These are phyloP conservation scores for Lentinula guzmanii DNA, from an alignment of 768 basidiomycete species.

Conservation along the genomic window DNA sequence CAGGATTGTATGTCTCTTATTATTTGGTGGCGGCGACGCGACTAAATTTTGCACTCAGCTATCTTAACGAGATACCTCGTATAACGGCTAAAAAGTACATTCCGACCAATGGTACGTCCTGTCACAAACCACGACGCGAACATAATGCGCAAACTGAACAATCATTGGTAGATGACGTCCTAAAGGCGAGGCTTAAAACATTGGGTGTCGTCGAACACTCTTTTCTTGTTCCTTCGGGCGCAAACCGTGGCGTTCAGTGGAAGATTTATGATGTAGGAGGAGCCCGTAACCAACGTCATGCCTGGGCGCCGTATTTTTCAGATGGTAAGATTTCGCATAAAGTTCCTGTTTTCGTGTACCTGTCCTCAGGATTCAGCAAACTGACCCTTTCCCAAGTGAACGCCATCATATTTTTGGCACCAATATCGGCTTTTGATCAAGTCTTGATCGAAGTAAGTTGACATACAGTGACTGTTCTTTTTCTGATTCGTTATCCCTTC, in stretches of 20 bases:
- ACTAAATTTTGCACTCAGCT: constrained; percentile 36
- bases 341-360: background rate
- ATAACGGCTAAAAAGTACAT: constrained; percentile 80
- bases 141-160: constrained; percentile 8
- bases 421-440: constrained; percentile 86
- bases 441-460: constrained; percentile 62
- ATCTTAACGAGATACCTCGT: constrained; percentile 73
- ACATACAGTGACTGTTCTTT: constrained; percentile 7
- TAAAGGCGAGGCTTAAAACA: constrained; percentile 79
- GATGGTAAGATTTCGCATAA: constrained; percentile 43
- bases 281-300: constrained; percentile 72
- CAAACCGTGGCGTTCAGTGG: constrained; percentile 61
- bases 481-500: background rate
- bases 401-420: constrained; percentile 84
- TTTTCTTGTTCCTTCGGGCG: constrained; percentile 58
- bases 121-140: constrained; percentile 7
- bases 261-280: constrained; percentile 86
- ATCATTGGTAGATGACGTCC: constrained; percentile 53
- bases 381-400: constrained; percentile 44
- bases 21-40: constrained; percentile 5
- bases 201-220: constrained; percentile 77
- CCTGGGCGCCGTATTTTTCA: constrained; percentile 88
- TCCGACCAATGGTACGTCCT: constrained; percentile 61
- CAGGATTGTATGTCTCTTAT: constrained; percentile 64
- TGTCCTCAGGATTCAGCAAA: background rate